Evolutionary conservation across 2,329 filamentous ascomycete genomes (phyloP).

Genomic region (Neofusicoccum sp.): DNA sequence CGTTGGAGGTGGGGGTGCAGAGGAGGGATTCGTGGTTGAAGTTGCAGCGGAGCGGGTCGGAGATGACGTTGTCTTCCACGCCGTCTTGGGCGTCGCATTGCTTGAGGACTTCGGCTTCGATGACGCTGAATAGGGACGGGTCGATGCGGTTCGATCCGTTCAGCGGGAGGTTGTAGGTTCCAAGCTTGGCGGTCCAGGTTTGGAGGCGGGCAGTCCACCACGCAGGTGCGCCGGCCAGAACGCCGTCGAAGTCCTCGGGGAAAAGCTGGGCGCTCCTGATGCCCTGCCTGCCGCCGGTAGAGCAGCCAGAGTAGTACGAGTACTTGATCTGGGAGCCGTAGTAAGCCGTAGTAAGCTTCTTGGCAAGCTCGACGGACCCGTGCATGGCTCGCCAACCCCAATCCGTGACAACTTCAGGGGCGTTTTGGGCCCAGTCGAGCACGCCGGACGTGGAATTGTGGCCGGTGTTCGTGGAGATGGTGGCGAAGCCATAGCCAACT

Average conservation of each 20-base stretch:
- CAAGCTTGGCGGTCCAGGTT: conserved; percentile 49
- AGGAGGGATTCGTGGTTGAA: conserved; percentile 14
- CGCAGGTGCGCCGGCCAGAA: conserved; percentile 55
- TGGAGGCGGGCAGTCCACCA: conserved; percentile 56
- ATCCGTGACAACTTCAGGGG: conserved; percentile 42
- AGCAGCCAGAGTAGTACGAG: conserved; percentile 61
- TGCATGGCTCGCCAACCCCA: conserved; percentile 43
- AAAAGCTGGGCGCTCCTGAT: conserved; percentile 57
- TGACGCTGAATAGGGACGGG: conserved; percentile 5
- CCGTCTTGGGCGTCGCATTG: conserved; percentile 20
- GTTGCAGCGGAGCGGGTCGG: conserved; percentile 13
- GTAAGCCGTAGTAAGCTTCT: conserved; percentile 51
- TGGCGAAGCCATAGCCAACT: conserved; percentile 46
- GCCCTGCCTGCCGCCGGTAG: conserved; percentile 62
- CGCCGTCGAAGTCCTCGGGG: conserved; percentile 61
- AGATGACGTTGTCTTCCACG: conserved; percentile 13
- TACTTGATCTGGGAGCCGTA: conserved; percentile 42
- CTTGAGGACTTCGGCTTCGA: conserved; percentile 12
- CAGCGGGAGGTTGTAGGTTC: conserved; percentile 23
- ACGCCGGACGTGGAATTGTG: conserved; percentile 43
- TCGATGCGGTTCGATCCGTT: conserved; percentile 15
- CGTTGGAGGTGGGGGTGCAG: conserved; percentile 5
- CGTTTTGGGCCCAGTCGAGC: conserved; percentile 42
- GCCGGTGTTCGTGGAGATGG: conserved; percentile 50
- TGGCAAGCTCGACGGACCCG: conserved; percentile 52